Conservation (phyloP, 371 early-diverging fungal genomes). For the Syncephalastrum contaminatum region DNA sequence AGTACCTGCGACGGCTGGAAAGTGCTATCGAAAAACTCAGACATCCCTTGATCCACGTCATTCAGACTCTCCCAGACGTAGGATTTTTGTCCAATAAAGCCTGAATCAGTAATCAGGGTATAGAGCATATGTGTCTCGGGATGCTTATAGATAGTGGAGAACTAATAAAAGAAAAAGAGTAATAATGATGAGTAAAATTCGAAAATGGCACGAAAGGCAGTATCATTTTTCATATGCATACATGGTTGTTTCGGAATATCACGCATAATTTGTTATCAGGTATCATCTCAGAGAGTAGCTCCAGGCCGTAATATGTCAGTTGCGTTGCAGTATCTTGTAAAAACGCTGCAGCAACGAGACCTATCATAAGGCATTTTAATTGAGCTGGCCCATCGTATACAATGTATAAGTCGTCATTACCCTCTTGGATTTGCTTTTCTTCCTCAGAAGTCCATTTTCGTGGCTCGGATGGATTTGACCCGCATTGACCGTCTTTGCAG, state of each 20-base stretch:
- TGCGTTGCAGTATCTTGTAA: slow-evolving; percentile 78
- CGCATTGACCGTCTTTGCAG: slow-evolving; percentile 13
- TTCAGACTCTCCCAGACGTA: slow-evolving; percentile 78
- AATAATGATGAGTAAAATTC: neutral
- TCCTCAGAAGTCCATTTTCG: slow-evolving; percentile 19
- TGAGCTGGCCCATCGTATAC: neutral
- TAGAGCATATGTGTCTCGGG: slow-evolving; percentile 58
- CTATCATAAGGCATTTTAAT: slow-evolving; percentile 22
- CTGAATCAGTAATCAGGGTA: slow-evolving; percentile 87
- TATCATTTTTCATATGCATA: slow-evolving; percentile 21
- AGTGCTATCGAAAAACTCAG: slow-evolving; percentile 63
- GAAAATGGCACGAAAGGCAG: neutral
- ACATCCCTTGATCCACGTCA: slow-evolving; percentile 67
- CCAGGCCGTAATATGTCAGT: slow-evolving; percentile 80
- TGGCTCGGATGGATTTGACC: neutral
- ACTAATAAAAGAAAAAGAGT: slow-evolving; percentile 34
- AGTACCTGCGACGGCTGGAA: slow-evolving; percentile 43
- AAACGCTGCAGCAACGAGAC: slow-evolving; percentile 62
- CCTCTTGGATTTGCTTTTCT: slow-evolving; percentile 32
- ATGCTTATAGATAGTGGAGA: slow-evolving; percentile 79
- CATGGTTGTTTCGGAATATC: slow-evolving; percentile 92
- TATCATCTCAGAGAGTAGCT: slow-evolving; percentile 58
- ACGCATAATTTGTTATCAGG: slow-evolving; percentile 67
- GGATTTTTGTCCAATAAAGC: slow-evolving; percentile 60
- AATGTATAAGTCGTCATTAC: slow-evolving; percentile 14